Evolutionary conservation across 2,329 filamentous ascomycete genomes (phyloP), one percentile per base, ranked within the genome.

Genomic region (Parasarocladium wereldwijsianum): DNA sequence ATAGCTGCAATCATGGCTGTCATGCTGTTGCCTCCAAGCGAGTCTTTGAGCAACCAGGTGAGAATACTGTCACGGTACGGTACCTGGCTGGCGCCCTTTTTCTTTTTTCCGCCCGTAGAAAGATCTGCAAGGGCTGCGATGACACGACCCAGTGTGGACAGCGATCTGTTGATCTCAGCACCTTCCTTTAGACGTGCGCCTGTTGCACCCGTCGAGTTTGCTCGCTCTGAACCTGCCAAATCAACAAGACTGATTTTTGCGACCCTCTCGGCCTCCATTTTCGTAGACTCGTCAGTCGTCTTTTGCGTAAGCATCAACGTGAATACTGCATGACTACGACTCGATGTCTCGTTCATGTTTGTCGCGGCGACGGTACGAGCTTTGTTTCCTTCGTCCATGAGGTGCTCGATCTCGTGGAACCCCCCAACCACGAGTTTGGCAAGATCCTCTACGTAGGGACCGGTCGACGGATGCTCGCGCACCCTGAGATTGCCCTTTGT

Each of bases 351-450:
- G 64, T 98, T 98, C 90, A 98, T 98, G 67, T 96, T 98, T 22
- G 90, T 98, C 6, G 90, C 90, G 3, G 90, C 90, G 22, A 98
- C 90, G 1, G 90, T 98, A 63, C 90, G 71, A 19, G 90, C 90
- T 58, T 98, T 98, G 64, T 98, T 98, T 46, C 90, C 90, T 57
- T 96, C 87, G 49, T 98, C 90, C 90, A 98, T 98, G 44, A 98
- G 60, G 49, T 94, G 77, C 47, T 98, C 90, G 41, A 98, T 96
- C 50, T 98, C 92, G 32, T 78, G 67, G 50, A 98, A 96, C 36
- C 84, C 87, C 42, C 84, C 74, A 23, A 98, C 90, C 2, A 90
- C 83, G 35, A 98, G 60, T 53, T 98, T 96, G 37, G 92, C 86
- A 44, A 98, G 64, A 61, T 98, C 90, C 55, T 98, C 90, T 31